Conservation (phyloP, 1,284 basidiomycete species). For the Inonotus obliquus region DNA sequence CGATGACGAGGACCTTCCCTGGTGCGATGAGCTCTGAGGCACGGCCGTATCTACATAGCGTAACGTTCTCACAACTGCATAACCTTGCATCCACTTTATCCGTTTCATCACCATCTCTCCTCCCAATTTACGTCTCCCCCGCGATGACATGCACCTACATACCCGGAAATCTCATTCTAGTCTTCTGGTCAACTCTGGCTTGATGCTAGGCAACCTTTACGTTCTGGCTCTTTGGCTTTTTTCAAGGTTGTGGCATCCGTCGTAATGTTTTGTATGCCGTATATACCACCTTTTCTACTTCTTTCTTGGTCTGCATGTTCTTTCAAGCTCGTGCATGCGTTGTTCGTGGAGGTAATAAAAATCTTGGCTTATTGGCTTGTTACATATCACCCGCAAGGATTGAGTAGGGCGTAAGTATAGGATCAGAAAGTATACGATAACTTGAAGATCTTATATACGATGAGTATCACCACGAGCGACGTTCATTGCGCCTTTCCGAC, state of each 20-base stretch:
- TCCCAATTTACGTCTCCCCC: neutral
- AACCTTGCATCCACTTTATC: neutral
- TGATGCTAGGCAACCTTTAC: neutral
- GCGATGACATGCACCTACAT: neutral
- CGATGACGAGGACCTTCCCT: constrained; percentile 49
- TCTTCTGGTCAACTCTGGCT: neutral
- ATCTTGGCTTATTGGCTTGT: neutral
- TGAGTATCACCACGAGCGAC: neutral
- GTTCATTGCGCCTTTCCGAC: constrained; percentile 23
- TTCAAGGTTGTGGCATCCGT: constrained; percentile 2
- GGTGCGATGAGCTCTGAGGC: constrained; percentile 44
- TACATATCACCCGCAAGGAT: neutral
- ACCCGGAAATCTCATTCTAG: neutral
- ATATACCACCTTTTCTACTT: constrained; percentile 3
- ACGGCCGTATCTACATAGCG: neutral
- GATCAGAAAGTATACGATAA: neutral
- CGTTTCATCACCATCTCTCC: neutral
- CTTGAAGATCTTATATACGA: constrained; percentile 8
- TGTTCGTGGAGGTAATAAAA: neutral
- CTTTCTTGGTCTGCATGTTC: neutral
- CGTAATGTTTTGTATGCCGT: constrained; percentile 10
- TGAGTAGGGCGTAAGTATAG: too few species aligned
- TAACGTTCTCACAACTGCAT: neutral
- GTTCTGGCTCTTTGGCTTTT: neutral
- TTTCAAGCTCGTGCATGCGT: neutral